These are phyloP conservation scores for Ploettnerulaceae sp. DNA, from an alignment of 2,329 filamentous ascomycete genomes.

Conservation along the genomic window DNA sequence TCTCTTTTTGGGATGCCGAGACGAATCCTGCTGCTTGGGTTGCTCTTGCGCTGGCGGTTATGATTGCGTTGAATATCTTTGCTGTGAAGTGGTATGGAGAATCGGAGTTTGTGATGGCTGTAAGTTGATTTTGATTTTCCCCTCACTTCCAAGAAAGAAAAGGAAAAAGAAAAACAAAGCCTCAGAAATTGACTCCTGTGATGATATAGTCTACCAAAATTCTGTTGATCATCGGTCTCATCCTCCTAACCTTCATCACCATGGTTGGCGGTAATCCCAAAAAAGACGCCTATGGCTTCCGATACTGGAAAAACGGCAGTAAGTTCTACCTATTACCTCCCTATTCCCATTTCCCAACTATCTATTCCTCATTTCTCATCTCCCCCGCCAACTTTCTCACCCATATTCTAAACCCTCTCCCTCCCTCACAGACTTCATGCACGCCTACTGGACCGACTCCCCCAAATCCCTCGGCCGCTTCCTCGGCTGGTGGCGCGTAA, in stretches of 20 bases:
- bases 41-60: constrained; percentile 35
- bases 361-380: no score
- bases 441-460: constrained; percentile 15
- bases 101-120: constrained; percentile 50
- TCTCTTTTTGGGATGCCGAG: constrained; percentile 52
- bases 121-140: not conserved
- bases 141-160: not conserved
- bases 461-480: constrained; percentile 8
- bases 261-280: constrained; percentile 79
- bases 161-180: no score
- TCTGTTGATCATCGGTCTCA: constrained; percentile 55
- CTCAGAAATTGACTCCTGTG: no score
- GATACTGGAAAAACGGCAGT: constrained; percentile 50
- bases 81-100: constrained; percentile 47
- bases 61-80: constrained; percentile 16
- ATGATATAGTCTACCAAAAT: constrained; percentile 41
- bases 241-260: constrained; percentile 71
- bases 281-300: constrained; percentile 65
- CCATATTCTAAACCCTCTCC: no score
- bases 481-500: constrained; percentile 10
- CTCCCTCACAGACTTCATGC: constrained; percentile 11
- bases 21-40: constrained; percentile 39
- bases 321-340: no score
- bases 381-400: no score
- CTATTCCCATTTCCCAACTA: no score